phyloP scores from a whole-genome alignment of 2,329 filamentous ascomycete species.

The Fusarium camptoceras region DNA sequence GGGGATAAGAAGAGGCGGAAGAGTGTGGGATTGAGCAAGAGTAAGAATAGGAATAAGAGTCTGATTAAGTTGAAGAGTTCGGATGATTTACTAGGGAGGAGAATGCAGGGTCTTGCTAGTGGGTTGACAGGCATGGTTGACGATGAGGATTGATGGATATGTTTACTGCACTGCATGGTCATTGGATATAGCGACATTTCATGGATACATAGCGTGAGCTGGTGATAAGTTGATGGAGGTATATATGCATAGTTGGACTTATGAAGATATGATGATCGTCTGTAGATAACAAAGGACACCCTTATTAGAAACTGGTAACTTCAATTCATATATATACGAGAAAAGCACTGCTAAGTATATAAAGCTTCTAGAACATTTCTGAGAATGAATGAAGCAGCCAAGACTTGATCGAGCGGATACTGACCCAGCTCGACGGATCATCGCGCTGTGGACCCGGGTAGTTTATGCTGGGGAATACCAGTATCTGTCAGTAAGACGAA shows the following conservation, averaged over 20 bases:
- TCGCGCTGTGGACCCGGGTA: slow-evolving; percentile 11
- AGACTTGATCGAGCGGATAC: slow-evolving; percentile 36
- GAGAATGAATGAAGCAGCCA: slow-evolving; percentile 1
- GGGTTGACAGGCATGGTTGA: slow-evolving; percentile 63
- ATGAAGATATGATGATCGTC: slow-evolving; percentile 27
- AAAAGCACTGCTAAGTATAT: not conserved
- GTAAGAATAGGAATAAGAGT: slow-evolving; percentile 60
- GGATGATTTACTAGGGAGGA: slow-evolving; percentile 66
- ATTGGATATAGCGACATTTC: slow-evolving; percentile 27
- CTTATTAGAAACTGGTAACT: slow-evolving; percentile 20
- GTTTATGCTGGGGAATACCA: not conserved
- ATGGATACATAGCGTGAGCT: slow-evolving; percentile 11
- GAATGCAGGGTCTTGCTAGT: slow-evolving; percentile 69
- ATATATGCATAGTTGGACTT: slow-evolving; percentile 21
- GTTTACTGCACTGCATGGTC: not conserved
- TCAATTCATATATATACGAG: not conserved
- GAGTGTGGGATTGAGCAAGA: slow-evolving; percentile 46
- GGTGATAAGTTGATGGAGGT: not conserved
- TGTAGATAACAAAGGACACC: slow-evolving; percentile 39
- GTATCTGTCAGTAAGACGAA: not conserved
- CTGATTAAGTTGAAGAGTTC: slow-evolving; percentile 67
- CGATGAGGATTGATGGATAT: slow-evolving; percentile 53
- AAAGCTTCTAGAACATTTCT: slow-evolving; percentile 39
- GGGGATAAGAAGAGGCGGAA: slow-evolving; percentile 46
- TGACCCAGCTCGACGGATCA: slow-evolving; percentile 24